Evolutionary conservation across 2,329 filamentous ascomycete species (phyloP).

Genomic region (Cordyceps pruinosa): DNA sequence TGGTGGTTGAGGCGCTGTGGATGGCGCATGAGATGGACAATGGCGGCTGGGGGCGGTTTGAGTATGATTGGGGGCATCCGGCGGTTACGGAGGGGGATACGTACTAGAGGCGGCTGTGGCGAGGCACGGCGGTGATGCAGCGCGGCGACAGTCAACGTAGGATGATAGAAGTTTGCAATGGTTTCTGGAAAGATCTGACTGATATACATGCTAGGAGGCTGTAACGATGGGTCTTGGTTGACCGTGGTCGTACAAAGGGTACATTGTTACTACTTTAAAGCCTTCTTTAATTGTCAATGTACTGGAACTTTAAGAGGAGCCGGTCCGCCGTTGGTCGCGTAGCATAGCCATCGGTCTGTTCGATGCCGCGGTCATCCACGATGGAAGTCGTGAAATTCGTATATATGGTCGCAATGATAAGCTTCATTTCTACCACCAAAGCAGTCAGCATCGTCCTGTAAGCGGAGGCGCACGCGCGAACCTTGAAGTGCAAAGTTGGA

Average conservation of each 20-base stretch:
- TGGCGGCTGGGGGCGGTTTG: constrained; percentile 50
- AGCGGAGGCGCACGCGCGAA: constrained; percentile 22
- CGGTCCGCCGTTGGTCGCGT: constrained; percentile 50
- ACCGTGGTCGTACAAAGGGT: too few relatives aligned
- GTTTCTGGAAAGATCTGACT: too few relatives aligned
- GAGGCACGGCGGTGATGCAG: not conserved
- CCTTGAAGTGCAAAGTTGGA: constrained; percentile 58
- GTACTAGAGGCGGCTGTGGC: constrained; percentile 19
- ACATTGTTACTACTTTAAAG: too few relatives aligned
- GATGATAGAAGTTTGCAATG: too few relatives aligned
- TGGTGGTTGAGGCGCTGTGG: constrained; percentile 46
- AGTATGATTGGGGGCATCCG: constrained; percentile 38
- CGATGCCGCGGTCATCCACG: constrained; percentile 56
- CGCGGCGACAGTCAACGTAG: not conserved
- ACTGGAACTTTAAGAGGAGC: too few relatives aligned
- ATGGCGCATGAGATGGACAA: constrained; percentile 43
- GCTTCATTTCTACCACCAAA: constrained; percentile 62
- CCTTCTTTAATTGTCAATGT: too few relatives aligned
- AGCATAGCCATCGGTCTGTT: constrained; percentile 59
- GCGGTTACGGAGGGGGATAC: constrained; percentile 25
- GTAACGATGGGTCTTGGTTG: too few relatives aligned
- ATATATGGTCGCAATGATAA: constrained; percentile 63
- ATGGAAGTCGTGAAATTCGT: constrained; percentile 56
- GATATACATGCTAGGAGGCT: too few relatives aligned
- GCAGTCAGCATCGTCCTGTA: constrained; percentile 12